Conservation (phyloP, 805 yeast genomes). For the Hanseniaspora pseudoguilliermondii region DNA sequence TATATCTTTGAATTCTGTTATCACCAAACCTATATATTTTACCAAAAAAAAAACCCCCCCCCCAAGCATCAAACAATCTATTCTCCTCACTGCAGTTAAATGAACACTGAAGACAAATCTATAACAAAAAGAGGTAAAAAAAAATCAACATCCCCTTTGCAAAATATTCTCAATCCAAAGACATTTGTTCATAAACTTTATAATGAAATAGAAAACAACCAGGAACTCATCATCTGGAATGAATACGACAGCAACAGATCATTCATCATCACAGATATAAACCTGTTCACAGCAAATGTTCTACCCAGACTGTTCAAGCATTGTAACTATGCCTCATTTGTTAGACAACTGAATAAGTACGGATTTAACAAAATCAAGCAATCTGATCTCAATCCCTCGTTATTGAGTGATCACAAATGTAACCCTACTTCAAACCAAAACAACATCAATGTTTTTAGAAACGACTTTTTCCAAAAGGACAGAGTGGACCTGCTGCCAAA, state of each 20-base stretch:
- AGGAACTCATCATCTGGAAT: neutral
- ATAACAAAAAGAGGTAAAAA: neutral
- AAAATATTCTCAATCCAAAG: neutral
- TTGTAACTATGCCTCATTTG: slow-evolving; percentile 87
- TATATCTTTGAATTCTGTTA: too few relatives aligned
- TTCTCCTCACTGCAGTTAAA: too few relatives aligned
- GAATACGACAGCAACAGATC: slow-evolving; percentile 64
- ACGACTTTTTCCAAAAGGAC: slow-evolving; percentile 65
- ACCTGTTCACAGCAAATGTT: slow-evolving; percentile 76
- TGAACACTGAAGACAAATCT: neutral
- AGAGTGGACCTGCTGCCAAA: slow-evolving; percentile 71
- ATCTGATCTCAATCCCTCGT: slow-evolving; percentile 46
- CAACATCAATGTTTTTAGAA: slow-evolving; percentile 58
- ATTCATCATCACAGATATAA: slow-evolving; percentile 80
- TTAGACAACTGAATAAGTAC: slow-evolving; percentile 87
- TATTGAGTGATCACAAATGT: slow-evolving; percentile 27
- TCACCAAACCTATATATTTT: too few relatives aligned
- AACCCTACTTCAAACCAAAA: slow-evolving; percentile 66
- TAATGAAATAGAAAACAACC: slow-evolving; percentile 24
- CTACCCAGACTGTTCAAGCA: slow-evolving; percentile 91
- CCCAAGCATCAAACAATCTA: neutral
- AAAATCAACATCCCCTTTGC: neutral
- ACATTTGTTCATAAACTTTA: neutral
- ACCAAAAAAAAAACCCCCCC: too few relatives aligned
- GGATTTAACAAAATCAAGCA: slow-evolving; percentile 92